A percentile compares a stretch with the other conserved stretches of the same genome.
phyloP scores from a whole-genome alignment of 2,329 filamentous ascomycete species.

The Trichothecium roseum region DNA sequence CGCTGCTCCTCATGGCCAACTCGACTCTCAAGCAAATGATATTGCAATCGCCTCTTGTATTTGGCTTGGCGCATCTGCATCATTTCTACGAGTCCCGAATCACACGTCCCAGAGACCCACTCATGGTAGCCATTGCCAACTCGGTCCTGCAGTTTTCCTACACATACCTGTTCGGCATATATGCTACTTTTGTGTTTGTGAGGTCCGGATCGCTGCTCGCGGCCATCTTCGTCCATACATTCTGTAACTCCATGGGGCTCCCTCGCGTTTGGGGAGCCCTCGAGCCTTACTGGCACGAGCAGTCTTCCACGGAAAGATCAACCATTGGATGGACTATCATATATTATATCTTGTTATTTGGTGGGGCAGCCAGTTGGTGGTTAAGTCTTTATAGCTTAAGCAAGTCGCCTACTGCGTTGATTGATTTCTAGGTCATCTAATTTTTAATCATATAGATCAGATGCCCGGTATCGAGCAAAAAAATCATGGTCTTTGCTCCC shows the following conservation, averaged over 20 bases:
- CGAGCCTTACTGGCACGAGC: constrained; percentile 35
- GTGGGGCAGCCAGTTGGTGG: constrained; percentile 64
- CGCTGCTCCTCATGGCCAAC: constrained; percentile 66
- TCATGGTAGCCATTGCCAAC: constrained; percentile 53
- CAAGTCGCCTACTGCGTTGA: constrained; percentile 26
- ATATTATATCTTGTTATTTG: constrained; percentile 70
- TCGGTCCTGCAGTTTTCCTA: constrained; percentile 79
- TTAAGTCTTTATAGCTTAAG: constrained; percentile 62
- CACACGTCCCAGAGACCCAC: constrained; percentile 56
- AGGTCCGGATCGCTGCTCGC: constrained; percentile 74
- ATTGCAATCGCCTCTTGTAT: constrained; percentile 77
- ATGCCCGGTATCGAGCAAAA: too few species aligned
- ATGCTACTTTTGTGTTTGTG: constrained; percentile 80
- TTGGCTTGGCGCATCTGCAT: constrained; percentile 87
- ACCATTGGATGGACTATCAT: constrained; percentile 53
- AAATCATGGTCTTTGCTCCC: background rate
- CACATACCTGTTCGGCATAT: constrained; percentile 88
- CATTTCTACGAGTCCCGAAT: constrained; percentile 93
- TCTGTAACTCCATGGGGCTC: constrained; percentile 89
- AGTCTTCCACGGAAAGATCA: constrained; percentile 10
- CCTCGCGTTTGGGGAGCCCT: constrained; percentile 78
- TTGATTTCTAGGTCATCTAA: constrained; percentile 11
- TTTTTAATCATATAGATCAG: too few species aligned
- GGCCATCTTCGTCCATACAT: constrained; percentile 67
- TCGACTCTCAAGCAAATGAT: constrained; percentile 50